Conservation (phyloP, 2,329 filamentous ascomycete genomes). For the Diplodia scrobiculata region DNA sequence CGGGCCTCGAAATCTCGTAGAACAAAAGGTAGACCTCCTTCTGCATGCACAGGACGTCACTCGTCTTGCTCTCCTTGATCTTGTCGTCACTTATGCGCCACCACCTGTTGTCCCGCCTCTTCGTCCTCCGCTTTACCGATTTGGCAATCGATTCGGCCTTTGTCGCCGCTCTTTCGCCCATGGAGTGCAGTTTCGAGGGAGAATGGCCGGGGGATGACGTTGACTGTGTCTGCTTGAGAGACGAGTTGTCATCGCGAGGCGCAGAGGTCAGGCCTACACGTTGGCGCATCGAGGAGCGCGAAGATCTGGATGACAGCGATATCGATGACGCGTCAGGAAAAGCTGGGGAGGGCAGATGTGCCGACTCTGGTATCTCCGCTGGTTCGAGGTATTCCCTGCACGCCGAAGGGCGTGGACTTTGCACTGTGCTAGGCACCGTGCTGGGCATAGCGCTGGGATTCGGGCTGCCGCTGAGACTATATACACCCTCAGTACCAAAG, state of each 20-base stretch:
- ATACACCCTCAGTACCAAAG: constrained; percentile 74
- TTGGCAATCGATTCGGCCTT: constrained; percentile 52
- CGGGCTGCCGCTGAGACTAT: constrained; percentile 58
- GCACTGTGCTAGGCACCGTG: constrained; percentile 47
- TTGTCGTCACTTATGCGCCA: constrained; percentile 99
- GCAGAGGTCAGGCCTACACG: constrained; percentile 9
- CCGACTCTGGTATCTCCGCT: constrained; percentile 9
- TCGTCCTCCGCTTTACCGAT: constrained; percentile 53
- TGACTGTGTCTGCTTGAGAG: constrained; percentile 28
- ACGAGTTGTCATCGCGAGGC: constrained; percentile 27
- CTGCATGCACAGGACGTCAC: constrained; percentile 89
- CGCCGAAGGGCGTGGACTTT: constrained; percentile 33
- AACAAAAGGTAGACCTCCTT: constrained; percentile 95
- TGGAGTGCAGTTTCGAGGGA: constrained; percentile 15
- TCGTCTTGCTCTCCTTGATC: constrained; percentile 89
- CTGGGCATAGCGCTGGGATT: constrained; percentile 50
- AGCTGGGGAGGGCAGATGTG: constrained; percentile 9
- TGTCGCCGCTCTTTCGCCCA: constrained; percentile 33
- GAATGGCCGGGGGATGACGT: neutral
- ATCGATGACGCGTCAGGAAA: constrained; percentile 11
- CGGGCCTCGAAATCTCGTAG: constrained; percentile 72
- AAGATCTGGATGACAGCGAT: constrained; percentile 24
- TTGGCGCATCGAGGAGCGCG: constrained; percentile 23
- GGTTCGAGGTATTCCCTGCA: constrained; percentile 37
- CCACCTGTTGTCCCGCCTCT: constrained; percentile 74